Conservation (phyloP, 2,329 filamentous ascomycete genomes). For the Colletotrichum ledebouriae region DNA sequence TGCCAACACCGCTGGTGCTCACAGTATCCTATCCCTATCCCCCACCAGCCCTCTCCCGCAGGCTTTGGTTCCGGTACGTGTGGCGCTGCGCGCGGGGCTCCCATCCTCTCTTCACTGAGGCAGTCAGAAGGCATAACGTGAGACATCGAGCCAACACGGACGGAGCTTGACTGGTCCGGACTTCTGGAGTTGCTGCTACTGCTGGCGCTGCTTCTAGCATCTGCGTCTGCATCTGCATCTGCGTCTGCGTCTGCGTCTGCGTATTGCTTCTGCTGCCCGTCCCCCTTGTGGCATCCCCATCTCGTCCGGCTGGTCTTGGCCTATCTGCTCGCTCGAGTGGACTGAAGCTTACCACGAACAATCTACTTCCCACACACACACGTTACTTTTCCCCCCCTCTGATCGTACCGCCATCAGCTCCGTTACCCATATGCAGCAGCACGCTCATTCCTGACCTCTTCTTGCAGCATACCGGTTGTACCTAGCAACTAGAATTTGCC, state of each 20-base stretch:
- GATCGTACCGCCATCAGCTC: slow-evolving; percentile 21
- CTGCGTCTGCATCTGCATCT: not conserved
- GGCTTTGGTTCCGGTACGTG: not conserved
- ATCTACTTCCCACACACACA: slow-evolving; percentile 33
- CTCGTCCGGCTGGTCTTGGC: slow-evolving; percentile 26
- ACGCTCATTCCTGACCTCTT: slow-evolving; percentile 28
- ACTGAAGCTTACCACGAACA: slow-evolving; percentile 14
- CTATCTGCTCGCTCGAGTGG: slow-evolving; percentile 9
- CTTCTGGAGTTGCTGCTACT: slow-evolving; percentile 5
- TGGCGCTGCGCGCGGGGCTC: slow-evolving; percentile 39
- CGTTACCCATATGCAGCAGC: not conserved
- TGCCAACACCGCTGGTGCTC: slow-evolving; percentile 8
- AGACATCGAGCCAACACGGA: slow-evolving; percentile 41
- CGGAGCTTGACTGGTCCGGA: slow-evolving; percentile 40
- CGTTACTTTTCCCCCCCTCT: slow-evolving; percentile 26
- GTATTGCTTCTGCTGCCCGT: slow-evolving; percentile 12
- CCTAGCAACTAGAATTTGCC: slow-evolving; percentile 41
- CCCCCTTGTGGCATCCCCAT: slow-evolving; percentile 18
- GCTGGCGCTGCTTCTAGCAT: slow-evolving; percentile 5
- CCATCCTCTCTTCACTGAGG: slow-evolving; percentile 33
- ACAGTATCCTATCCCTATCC: slow-evolving; percentile 1
- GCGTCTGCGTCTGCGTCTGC: not conserved
- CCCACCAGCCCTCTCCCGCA: slow-evolving; percentile 14
- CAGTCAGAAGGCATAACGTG: slow-evolving; percentile 40
- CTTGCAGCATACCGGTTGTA: slow-evolving; percentile 28